These are phyloP conservation scores for Sarocladium oryzae DNA, from an alignment of 2,329 filamentous ascomycete species.

Conservation along the genomic window DNA sequence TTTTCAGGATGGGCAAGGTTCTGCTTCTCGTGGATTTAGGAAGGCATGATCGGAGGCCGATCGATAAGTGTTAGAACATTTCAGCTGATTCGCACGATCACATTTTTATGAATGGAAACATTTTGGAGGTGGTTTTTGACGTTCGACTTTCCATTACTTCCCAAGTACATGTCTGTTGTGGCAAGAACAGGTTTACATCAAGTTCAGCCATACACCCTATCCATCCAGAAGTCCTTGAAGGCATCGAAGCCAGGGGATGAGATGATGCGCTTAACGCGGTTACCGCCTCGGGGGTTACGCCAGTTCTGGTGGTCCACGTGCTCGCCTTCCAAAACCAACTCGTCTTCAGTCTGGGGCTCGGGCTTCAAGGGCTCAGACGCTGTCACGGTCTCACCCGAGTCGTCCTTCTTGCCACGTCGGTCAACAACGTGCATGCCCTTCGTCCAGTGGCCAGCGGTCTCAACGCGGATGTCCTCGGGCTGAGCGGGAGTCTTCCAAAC, in stretches of 20 bases:
- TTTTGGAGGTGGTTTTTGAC: background rate
- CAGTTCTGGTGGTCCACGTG: slow-evolving; percentile 70
- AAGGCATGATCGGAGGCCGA: background rate
- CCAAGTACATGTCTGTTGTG: slow-evolving; percentile 2
- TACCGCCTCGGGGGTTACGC: slow-evolving; percentile 68
- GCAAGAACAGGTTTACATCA: background rate
- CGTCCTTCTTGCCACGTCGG: slow-evolving; percentile 49
- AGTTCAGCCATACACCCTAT: slow-evolving; percentile 51
- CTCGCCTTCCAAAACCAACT: slow-evolving; percentile 41
- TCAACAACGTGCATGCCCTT: slow-evolving; percentile 86
- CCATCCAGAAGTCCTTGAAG: slow-evolving; percentile 61
- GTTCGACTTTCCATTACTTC: background rate
- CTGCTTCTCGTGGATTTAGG: background rate
- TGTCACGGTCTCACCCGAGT: slow-evolving; percentile 36
- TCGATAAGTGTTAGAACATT: background rate
- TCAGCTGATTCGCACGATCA: background rate
- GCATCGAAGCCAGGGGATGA: slow-evolving; percentile 58
- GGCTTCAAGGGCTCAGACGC: slow-evolving; percentile 33
- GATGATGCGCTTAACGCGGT: slow-evolving; percentile 71
- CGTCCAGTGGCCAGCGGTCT: slow-evolving; percentile 91
- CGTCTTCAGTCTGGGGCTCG: slow-evolving; percentile 29
- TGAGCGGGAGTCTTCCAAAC: slow-evolving; percentile 50
- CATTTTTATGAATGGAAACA: background rate
- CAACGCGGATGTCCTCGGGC: slow-evolving; percentile 79
- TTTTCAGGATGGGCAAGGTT: slow-evolving; percentile 1